Conservation (phyloP, 176 grass and related monocot genomes). For the Bothriochloa decipiens region DNA sequence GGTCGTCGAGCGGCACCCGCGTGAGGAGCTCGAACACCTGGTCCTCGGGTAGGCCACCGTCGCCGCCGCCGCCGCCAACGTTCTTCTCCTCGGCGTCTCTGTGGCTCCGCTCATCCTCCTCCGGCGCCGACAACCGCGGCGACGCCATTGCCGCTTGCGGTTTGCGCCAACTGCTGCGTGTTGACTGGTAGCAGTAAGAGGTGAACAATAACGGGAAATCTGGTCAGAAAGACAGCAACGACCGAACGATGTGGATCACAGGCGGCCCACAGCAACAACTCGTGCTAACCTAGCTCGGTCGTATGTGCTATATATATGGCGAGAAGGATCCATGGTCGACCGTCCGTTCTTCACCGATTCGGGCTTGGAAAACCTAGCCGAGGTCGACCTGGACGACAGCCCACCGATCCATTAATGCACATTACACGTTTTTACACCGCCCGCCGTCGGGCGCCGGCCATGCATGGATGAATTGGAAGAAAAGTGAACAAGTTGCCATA, state of each 20-base stretch:
- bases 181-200: background rate
- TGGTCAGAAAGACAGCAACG: too few species aligned
- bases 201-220: too few species aligned
- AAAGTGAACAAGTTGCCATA: too few species aligned
- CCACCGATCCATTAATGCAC: background rate
- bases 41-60: slow-evolving; percentile 32
- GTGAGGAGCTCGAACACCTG: slow-evolving; percentile 54
- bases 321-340: too few species aligned
- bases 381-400: background rate
- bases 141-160: background rate
- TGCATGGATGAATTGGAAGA: too few species aligned
- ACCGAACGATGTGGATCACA: too few species aligned
- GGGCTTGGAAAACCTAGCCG: background rate
- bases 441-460: too few species aligned
- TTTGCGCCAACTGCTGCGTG: background rate
- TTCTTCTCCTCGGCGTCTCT: background rate
- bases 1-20: slow-evolving; percentile 41
- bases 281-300: too few species aligned
- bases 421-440: background rate
- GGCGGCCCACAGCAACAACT: too few species aligned
- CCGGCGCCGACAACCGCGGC: background rate
- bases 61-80: background rate
- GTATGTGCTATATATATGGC: too few species aligned
- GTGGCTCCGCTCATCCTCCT: too few species aligned
- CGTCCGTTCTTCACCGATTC: background rate